Conservation (phyloP, 1,139 yeast species). For the Debaryomyces sp. region DNA sequence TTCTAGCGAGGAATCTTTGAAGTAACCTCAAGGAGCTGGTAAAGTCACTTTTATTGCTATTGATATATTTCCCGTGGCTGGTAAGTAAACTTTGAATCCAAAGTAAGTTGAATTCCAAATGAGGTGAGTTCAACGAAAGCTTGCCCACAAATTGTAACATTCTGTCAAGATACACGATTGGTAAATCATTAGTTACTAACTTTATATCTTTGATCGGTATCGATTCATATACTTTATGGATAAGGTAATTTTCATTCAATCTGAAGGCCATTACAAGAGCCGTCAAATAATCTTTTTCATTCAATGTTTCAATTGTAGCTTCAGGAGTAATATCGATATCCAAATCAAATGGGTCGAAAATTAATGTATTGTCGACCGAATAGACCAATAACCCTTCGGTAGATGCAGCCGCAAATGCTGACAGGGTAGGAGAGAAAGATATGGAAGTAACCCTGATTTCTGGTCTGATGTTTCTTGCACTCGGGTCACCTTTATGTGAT, state of each 20-base stretch:
- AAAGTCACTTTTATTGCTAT: conserved; percentile 63
- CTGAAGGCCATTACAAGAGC: conserved; percentile 95
- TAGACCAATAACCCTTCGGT: conserved; percentile 90
- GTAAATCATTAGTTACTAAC: conserved; percentile 67
- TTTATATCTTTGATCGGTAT: conserved; percentile 77
- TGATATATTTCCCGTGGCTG: conserved; percentile 77
- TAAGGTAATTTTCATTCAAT: conserved; percentile 76
- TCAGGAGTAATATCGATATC: conserved; percentile 92
- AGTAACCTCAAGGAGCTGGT: conserved; percentile 68
- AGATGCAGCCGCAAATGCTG: conserved; percentile 92
- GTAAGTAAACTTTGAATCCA: conserved; percentile 77
- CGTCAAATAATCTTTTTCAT: conserved; percentile 71
- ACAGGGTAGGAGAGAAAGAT: conserved; percentile 86
- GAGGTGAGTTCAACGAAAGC: conserved; percentile 64
- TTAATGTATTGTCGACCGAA: conserved; percentile 72
- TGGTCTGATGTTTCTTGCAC: conserved; percentile 75
- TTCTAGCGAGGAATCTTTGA: conserved; percentile 72
- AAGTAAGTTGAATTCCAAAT: conserved; percentile 76
- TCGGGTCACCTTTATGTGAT: conserved; percentile 84
- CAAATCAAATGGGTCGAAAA: conserved; percentile 93
- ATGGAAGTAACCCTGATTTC: conserved; percentile 78
- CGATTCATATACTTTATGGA: conserved; percentile 72
- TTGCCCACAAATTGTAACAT: conserved; percentile 73
- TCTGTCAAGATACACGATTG: conserved; percentile 72
- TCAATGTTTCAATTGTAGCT: conserved; percentile 62